phyloP scores from a whole-genome alignment of 2,329 filamentous ascomycete genomes.

The Pleurostoma richardsiae region DNA sequence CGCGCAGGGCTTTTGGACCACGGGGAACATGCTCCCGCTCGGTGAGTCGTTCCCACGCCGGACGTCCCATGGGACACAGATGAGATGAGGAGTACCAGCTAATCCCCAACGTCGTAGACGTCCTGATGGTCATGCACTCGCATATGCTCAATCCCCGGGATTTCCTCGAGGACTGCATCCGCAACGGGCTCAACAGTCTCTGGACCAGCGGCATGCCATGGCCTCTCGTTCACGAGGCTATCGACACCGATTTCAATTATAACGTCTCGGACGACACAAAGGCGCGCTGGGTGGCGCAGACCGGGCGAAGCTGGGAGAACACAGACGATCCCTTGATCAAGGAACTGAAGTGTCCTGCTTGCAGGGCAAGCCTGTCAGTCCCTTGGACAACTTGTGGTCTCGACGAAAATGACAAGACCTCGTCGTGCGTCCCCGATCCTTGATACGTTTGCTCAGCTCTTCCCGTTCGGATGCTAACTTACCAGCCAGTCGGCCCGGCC shows the following conservation, averaged over 20 bases:
- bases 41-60: slow-evolving; percentile 15
- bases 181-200: slow-evolving; percentile 44
- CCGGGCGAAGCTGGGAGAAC: slow-evolving; percentile 55
- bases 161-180: slow-evolving; percentile 71
- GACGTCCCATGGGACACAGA: too few species aligned
- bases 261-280: slow-evolving; percentile 36
- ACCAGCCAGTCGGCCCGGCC: slow-evolving; percentile 12
- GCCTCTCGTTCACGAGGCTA: slow-evolving; percentile 50
- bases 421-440: too few species aligned
- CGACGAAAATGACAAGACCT: slow-evolving; percentile 24
- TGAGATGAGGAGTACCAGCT: neutral
- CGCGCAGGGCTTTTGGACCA: slow-evolving; percentile 26
- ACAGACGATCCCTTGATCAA: slow-evolving; percentile 43
- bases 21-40: slow-evolving; percentile 48
- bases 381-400: slow-evolving; percentile 56
- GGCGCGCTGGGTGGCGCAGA: slow-evolving; percentile 39
- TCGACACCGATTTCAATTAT: slow-evolving; percentile 57
- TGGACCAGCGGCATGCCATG: slow-evolving; percentile 67
- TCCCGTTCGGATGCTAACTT: too few species aligned
- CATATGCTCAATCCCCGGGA: slow-evolving; percentile 72
- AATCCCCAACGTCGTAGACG: slow-evolving; percentile 42
- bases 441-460: too few species aligned
- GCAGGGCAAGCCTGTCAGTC: slow-evolving; percentile 32
- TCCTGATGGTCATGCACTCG: slow-evolving; percentile 75
- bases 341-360: slow-evolving; percentile 50